A percentile compares a stretch with the other conserved stretches of the same genome.
phyloP scores from a whole-genome alignment of 768 basidiomycete genomes.

The Suillus luteus region DNA sequence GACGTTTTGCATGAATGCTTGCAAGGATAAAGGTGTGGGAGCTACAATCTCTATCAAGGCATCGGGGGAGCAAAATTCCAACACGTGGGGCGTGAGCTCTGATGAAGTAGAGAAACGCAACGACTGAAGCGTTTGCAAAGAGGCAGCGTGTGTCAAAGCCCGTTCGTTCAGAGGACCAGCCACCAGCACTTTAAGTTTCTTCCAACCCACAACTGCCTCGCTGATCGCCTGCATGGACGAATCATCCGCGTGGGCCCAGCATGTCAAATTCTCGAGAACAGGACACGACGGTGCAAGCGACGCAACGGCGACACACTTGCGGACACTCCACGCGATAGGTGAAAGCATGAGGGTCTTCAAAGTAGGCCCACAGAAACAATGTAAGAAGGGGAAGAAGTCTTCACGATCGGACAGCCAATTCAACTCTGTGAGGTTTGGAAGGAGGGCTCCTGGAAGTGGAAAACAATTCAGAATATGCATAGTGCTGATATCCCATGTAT shows the following conservation, averaged over 20 bases:
- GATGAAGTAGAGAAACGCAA: not conserved
- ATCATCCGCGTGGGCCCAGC: not conserved
- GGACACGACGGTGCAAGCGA: not conserved
- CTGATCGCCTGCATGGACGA: not conserved
- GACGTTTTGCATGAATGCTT: not conserved
- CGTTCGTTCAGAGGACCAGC: not conserved
- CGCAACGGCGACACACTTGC: not conserved
- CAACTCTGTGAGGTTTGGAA: slow-evolving; percentile 28
- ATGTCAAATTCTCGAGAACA: not conserved
- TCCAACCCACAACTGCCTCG: not conserved
- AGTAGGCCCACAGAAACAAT: slow-evolving; percentile 1
- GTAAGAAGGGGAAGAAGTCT: not conserved
- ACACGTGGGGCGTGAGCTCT: not conserved
- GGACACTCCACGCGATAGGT: not conserved
- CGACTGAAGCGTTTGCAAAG: not conserved
- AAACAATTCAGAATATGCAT: not conserved
- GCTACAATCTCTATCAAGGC: not conserved
- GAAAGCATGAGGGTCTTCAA: not conserved
- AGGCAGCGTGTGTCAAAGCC: not conserved
- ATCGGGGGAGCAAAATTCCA: not conserved
- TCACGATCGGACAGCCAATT: slow-evolving; percentile 17
- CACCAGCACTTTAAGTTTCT: not conserved
- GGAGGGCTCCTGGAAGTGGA: slow-evolving; percentile 15
- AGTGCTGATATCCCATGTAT: not conserved
- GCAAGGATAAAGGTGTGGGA: not conserved